Percentiles rank a stretch among this genome's conserved stretches.
Conservation (phyloP, 2,329 filamentous ascomycete genomes). For the Akanthomyces dipterigenus region DNA sequence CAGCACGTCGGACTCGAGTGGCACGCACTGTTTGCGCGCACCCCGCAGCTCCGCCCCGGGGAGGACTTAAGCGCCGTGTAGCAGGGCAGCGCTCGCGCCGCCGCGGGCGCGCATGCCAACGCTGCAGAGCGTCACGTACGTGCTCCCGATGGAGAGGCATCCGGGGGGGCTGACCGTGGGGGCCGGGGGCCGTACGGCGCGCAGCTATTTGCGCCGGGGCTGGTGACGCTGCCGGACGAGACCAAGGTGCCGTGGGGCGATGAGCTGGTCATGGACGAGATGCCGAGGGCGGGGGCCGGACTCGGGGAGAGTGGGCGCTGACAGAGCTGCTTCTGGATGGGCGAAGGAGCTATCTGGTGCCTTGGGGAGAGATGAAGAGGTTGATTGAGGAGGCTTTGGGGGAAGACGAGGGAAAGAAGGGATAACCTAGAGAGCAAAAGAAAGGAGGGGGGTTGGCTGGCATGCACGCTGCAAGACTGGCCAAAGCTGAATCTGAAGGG, state of each 20-base stretch:
- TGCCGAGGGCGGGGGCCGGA: background rate
- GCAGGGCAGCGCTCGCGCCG: background rate
- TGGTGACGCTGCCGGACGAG: background rate
- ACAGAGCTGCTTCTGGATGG: background rate
- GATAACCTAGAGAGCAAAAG: too few species aligned
- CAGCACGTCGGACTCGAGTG: conserved; percentile 13
- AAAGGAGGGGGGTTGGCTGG: background rate
- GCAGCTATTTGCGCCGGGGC: background rate
- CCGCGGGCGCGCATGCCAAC: conserved; percentile 3
- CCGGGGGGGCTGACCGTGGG: background rate
- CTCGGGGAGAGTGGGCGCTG: background rate
- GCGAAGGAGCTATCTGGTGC: background rate
- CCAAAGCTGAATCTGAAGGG: background rate
- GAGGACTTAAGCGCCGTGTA: background rate
- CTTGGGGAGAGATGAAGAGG: background rate
- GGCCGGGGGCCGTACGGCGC: conserved; percentile 6
- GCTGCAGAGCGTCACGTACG: conserved; percentile 1
- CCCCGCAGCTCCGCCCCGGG: background rate
- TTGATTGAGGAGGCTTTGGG: background rate
- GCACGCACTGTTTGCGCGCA: conserved; percentile 10
- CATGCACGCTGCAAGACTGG: background rate
- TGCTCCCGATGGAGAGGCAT: background rate
- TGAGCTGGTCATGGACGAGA: background rate
- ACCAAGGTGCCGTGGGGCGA: background rate
- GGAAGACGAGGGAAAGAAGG: background rate